These are phyloP conservation scores for Vaccinium corymbosum DNA, from an alignment of 148 eudicot genomes.

Conservation along the genomic window DNA sequence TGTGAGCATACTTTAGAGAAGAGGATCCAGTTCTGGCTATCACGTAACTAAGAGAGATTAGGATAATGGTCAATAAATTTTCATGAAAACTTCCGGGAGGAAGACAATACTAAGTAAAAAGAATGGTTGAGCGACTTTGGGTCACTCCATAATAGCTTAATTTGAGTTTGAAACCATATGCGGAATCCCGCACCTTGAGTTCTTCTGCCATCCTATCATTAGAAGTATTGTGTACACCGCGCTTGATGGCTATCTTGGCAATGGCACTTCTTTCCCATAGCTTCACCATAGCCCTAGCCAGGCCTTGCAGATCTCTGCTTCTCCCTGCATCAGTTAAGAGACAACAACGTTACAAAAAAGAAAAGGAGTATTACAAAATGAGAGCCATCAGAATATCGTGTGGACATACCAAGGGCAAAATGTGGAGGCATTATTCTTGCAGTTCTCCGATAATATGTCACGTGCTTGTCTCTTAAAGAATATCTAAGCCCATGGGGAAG, in stretches of 20 bases:
- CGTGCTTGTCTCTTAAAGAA: slow-evolving; percentile 53
- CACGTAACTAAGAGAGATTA: neutral
- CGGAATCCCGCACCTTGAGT: slow-evolving; percentile 54
- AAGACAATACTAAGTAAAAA: neutral
- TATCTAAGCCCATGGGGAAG: slow-evolving; percentile 64
- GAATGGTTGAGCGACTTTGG: neutral
- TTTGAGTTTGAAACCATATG: neutral
- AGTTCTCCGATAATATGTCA: slow-evolving; percentile 55
- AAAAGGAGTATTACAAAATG: neutral
- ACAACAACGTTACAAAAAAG: slow-evolving; percentile 8
- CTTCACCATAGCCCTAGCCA: slow-evolving; percentile 85
- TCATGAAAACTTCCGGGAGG: neutral
- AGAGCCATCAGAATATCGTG: neutral
- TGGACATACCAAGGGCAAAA: slow-evolving; percentile 81
- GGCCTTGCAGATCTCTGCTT: slow-evolving; percentile 87
- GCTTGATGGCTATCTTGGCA: slow-evolving; percentile 96
- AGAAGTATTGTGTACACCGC: slow-evolving; percentile 74
- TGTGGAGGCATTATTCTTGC: slow-evolving; percentile 85
- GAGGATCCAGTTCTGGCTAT: neutral
- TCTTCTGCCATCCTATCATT: slow-evolving; percentile 95
- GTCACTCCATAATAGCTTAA: neutral
- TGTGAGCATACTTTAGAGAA: neutral
- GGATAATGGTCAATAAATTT: neutral
- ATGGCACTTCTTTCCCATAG: slow-evolving; percentile 89
- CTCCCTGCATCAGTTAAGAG: slow-evolving; percentile 51